These are phyloP conservation scores for Globisporangium mamillatum DNA, from an alignment of 352 stramenopile species.

Conservation along the genomic window DNA sequence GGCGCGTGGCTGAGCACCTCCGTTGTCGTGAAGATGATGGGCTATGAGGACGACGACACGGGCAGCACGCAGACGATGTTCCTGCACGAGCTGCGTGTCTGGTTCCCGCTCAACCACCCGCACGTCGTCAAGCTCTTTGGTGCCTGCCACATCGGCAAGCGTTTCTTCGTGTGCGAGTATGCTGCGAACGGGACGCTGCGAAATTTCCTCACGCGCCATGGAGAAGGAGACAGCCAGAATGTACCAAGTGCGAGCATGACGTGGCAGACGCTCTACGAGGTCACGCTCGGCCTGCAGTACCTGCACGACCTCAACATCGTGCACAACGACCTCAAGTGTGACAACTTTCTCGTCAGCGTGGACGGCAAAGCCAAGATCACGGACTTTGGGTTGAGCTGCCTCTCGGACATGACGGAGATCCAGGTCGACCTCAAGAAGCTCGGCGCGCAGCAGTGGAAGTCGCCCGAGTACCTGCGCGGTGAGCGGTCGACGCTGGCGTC, in stretches of 20 bases:
- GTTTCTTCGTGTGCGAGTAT: conserved; percentile 36
- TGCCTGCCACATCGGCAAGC: conserved; percentile 34
- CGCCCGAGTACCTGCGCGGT: conserved; percentile 9
- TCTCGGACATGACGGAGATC: conserved; percentile 9
- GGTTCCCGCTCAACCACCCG: conserved; percentile 33
- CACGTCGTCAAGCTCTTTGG: conserved; percentile 41
- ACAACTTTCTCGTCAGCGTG: conserved; percentile 12
- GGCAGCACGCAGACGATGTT: conserved; percentile 15
- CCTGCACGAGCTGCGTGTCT: conserved; percentile 32
- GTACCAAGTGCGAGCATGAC: background rate
- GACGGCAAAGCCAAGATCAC: conserved; percentile 4
- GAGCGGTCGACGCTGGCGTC: conserved; percentile 13
- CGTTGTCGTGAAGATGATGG: conserved; percentile 16
- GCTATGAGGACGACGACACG: conserved; percentile 4
- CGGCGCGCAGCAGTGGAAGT: conserved; percentile 7
- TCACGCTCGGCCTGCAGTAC: conserved; percentile 14
- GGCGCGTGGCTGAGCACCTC: conserved; percentile 9
- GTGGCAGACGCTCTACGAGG: conserved; percentile 13
- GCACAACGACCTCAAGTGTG: conserved; percentile 18
- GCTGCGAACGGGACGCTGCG: conserved; percentile 26
- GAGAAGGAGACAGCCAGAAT: background rate
- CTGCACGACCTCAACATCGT: conserved; percentile 12
- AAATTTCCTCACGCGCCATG: conserved; percentile 18
- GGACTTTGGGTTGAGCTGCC: background rate
- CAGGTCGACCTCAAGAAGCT: conserved; percentile 1